These are phyloP conservation scores for Dichotomopilus funicola DNA, from an alignment of 2,329 filamentous ascomycete genomes.

Conservation along the genomic window DNA sequence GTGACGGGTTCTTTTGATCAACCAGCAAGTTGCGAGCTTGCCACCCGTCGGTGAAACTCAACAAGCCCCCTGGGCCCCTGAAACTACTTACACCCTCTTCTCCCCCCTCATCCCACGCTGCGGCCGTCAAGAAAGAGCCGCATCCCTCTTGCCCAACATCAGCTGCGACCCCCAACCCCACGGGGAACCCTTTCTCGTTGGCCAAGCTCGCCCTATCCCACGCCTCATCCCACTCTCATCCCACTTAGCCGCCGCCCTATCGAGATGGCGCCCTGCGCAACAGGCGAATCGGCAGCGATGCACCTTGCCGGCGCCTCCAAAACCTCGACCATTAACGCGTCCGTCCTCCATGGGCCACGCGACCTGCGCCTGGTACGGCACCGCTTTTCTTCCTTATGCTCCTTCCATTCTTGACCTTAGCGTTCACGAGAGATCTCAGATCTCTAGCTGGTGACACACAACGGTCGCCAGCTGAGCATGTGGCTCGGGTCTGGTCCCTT, in stretches of 20 bases:
- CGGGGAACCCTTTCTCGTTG: slow-evolving; percentile 18
- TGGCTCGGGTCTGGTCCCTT: slow-evolving; percentile 9
- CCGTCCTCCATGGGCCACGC: slow-evolving; percentile 50
- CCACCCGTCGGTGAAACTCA: slow-evolving; percentile 2
- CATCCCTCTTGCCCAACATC: slow-evolving; percentile 3
- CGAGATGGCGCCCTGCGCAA: slow-evolving; percentile 47
- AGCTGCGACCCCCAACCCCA: slow-evolving; percentile 17
- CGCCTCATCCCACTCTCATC: slow-evolving; percentile 28
- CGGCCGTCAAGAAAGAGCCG: slow-evolving; percentile 15
- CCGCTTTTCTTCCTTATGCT: not conserved
- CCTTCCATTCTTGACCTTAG: slow-evolving; percentile 1
- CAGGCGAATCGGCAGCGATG: slow-evolving; percentile 37
- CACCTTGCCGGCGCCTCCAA: slow-evolving; percentile 39
- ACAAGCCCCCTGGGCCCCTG: not conserved
- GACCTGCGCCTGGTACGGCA: slow-evolving; percentile 51
- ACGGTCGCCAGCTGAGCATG: slow-evolving; percentile 10
- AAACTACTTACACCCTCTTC: slow-evolving; percentile 6
- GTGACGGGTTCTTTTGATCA: not conserved
- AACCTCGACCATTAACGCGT: slow-evolving; percentile 43
- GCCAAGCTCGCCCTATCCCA: slow-evolving; percentile 22
- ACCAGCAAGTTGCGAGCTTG: not conserved
- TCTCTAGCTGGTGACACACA: slow-evolving; percentile 5
- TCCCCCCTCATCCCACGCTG: slow-evolving; percentile 12
- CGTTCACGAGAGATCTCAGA: slow-evolving; percentile 15
- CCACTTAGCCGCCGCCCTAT: slow-evolving; percentile 29